Evolutionary conservation across 176 grass and related monocot species (phyloP).

Genomic region (Dactylis glomerata): DNA sequence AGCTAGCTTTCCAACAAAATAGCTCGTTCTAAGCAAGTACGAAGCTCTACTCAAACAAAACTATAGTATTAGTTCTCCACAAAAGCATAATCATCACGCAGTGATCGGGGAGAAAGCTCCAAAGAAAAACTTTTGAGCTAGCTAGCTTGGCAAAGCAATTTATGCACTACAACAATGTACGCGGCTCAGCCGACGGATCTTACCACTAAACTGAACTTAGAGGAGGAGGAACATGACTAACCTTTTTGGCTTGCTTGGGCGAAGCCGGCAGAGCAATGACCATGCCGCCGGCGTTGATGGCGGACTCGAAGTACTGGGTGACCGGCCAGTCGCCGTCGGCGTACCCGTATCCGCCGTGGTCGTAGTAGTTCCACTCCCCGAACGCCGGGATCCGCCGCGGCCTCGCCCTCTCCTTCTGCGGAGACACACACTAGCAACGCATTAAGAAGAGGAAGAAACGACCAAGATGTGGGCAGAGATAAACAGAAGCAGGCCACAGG

Average conservation of each 20-base stretch:
- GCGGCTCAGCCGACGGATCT: neutral
- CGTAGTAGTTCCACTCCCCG: constrained; percentile 55
- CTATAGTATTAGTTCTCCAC: neutral
- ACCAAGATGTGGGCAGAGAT: neutral
- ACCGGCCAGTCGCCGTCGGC: constrained; percentile 36
- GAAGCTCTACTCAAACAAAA: neutral
- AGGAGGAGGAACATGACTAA: neutral
- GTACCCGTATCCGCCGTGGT: constrained; percentile 23
- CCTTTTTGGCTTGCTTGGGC: constrained; percentile 32
- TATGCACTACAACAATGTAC: neutral
- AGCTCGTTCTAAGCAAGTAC: too few relatives aligned
- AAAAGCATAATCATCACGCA: neutral
- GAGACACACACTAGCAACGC: too few relatives aligned
- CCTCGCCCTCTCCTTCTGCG: constrained; percentile 22
- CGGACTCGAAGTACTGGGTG: constrained; percentile 42
- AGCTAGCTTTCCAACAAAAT: neutral
- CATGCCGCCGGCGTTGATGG: constrained; percentile 7
- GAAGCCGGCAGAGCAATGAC: constrained; percentile 14
- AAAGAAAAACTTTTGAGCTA: neutral
- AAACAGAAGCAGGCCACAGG: neutral
- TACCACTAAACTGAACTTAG: neutral
- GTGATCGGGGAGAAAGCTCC: neutral
- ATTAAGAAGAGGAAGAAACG: neutral
- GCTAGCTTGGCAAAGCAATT: neutral
- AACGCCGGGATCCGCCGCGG: constrained; percentile 44